Evolutionary conservation across 2,329 filamentous ascomycete genomes (phyloP), one percentile per base, ranked within the genome.

Genomic region (Colletotrichum sublineola): DNA sequence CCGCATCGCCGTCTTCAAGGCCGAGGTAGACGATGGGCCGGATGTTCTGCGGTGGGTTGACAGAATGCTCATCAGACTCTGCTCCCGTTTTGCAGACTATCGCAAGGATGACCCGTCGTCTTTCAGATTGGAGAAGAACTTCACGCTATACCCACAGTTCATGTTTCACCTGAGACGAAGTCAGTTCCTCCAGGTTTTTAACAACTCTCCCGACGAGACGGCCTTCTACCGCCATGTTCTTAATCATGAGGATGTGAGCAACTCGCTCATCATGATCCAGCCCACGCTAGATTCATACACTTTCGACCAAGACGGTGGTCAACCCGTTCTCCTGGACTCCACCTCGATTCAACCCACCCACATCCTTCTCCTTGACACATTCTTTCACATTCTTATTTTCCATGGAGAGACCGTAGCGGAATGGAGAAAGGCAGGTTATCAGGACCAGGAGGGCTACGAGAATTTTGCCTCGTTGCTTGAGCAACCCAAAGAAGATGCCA

Each of bases 341-440:
- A 95, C 95, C 46, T 98, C 95, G 7, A 99, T 99, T 77, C 96
- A 98, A 80, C 93, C 95, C 12, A 94, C 95, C 31, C 97, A 97
- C 73, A 94, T 98, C 73, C 89, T 99, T 63, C 90, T 99, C 14
- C 91, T 99, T 67, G 96, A 99, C 79, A 98, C 96, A 0, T 99
- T 99, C 87, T 99, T 99, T 89, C 96, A 99, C 82, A 99, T 99
- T 74, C 90, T 99, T 67, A 99, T 99, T 77, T 99, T 98, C 89
- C 95, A 99, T 78, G 96, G 96, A 74, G 96, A 99, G 86, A 98
- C 96, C 0, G 93, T 98, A 82, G 96, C 96, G 0, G 95, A 98
- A 81, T 99, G 96, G 96, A 92, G 95, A 76, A 98, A 99, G 83
- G 95, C 95, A 24, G 96, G 96, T 1, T 99, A 99, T 80, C 96